Percentiles rank a stretch among this genome's conserved stretches.
These are phyloP conservation scores for Trifolium repens DNA, from an alignment of 306 rosid genomes.

Conservation along the genomic window DNA sequence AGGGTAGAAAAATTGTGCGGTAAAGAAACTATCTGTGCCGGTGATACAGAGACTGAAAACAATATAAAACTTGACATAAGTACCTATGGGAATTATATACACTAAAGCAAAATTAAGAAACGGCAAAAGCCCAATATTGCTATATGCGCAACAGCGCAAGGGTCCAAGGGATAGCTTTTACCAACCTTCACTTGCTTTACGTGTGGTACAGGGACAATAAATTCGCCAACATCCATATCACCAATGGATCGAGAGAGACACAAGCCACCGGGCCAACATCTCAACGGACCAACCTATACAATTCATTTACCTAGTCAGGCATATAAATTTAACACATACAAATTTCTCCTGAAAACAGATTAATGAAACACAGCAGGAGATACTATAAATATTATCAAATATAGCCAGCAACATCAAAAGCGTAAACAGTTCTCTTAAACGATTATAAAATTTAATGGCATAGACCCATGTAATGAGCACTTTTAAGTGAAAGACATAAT, in stretches of 20 bases:
- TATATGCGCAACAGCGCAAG: neutral
- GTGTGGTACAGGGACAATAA: conserved; percentile 93
- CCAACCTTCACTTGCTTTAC: conserved; percentile 98
- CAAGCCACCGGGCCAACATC: conserved; percentile 99
- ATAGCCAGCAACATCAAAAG: conserved; percentile 21
- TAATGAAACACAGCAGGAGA: neutral
- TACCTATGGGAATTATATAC: conserved; percentile 18
- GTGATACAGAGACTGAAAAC: conserved; percentile 23
- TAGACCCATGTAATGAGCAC: neutral
- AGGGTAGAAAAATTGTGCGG: conserved; percentile 19
- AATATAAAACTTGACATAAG: conserved; percentile 6
- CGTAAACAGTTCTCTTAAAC: conserved; percentile 15
- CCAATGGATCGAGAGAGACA: conserved; percentile 97
- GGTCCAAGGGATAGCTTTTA: conserved; percentile 46
- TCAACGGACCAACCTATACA: conserved; percentile 85
- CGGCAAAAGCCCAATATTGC: conserved; percentile 22
- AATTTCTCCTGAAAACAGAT: conserved; percentile 16
- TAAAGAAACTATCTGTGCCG: conserved; percentile 14
- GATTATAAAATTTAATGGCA: conserved; percentile 3
- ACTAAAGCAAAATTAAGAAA: conserved; percentile 25
- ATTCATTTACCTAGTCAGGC: conserved; percentile 34
- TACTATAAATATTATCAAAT: conserved; percentile 31
- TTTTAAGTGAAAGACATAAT: conserved; percentile 18
- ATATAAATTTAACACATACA: conserved; percentile 16
- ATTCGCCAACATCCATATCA: conserved; percentile 94